Base-by-base conservation (phyloP, 805 yeast species). In the Pichia heedii region DNA sequence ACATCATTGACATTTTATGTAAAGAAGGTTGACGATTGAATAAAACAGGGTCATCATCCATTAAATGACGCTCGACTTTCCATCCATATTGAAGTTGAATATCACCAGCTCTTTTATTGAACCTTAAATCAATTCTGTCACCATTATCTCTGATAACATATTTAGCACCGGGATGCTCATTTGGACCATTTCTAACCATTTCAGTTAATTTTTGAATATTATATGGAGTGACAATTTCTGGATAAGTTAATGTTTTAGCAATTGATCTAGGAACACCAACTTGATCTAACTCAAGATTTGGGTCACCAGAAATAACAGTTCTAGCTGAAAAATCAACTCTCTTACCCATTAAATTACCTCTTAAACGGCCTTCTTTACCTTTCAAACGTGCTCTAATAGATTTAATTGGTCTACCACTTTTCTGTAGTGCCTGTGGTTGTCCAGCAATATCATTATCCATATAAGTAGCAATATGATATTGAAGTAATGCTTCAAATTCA, bases 361-460 rank as follows among this genome's bases (percentile, higher is more conserved):
- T 82, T 50, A 93, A 79, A 71, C 98, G 89, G 49, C 99, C 98
- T 70, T 93, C 99, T 58, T 93, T 93, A 71, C 99, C 98, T 82
- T 93, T 93, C 56, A 93, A 74, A 71, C 99, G 89, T n/a, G 99
- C 97, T 69, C 99, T 81, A 56, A 93, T 93, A 37, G 97, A 87
- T 64, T 93, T 93, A 53, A 93, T 94, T 2, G 99, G 98, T 67
- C 99, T 84, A 46, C 99, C 99, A 45, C 97, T 86, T 66, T 93
- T 93, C 62, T 93, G 99, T 50, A 93, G 74, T 29, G 99, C 98
- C 65, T 90, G 98, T 0, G 98, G 99, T 69, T 93, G 98, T 50
- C 99, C 98, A 13, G 98, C 98, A 66, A 93, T 93, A 68, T 93
- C 97, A 63, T 93, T 93, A 68, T 93, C 98, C 99, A 93, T 93